Percentiles rank a stretch among this genome's conserved stretches.
Conservation (phyloP, 352 stramenopile species). For the Phytophthora syringae region DNA sequence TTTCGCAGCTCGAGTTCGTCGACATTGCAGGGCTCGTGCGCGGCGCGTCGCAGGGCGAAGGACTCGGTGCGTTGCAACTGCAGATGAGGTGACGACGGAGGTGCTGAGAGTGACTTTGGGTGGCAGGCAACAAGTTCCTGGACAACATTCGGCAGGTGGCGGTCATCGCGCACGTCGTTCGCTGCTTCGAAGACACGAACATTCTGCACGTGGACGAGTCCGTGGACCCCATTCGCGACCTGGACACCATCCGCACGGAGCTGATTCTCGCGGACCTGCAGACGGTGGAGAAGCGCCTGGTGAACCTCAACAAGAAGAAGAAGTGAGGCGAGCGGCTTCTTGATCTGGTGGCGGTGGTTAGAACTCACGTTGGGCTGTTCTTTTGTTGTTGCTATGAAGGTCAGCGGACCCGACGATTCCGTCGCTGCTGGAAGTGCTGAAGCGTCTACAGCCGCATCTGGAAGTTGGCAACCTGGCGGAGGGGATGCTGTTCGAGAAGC, state of each 20-base stretch:
- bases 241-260: slow-evolving; percentile 98
- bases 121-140: slow-evolving; percentile 84
- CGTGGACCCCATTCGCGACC: slow-evolving; percentile 96
- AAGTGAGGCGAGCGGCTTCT: slow-evolving; percentile 43
- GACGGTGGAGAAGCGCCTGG: slow-evolving; percentile 74
- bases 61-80: slow-evolving; percentile 48
- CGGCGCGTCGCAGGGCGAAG: slow-evolving; percentile 82
- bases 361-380: neutral
- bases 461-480: slow-evolving; percentile 83
- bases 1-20: slow-evolving; percentile 81
- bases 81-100: neutral
- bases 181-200: slow-evolving; percentile 98
- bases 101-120: slow-evolving; percentile 5
- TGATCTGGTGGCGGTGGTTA: neutral
- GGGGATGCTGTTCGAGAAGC: slow-evolving; percentile 64
- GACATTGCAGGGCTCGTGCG: slow-evolving; percentile 89
- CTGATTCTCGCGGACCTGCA: slow-evolving; percentile 93
- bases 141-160: slow-evolving; percentile 88
- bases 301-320: slow-evolving; percentile 80
- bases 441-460: slow-evolving; percentile 73
- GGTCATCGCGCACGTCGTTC: slow-evolving; percentile 91
- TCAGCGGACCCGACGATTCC: slow-evolving; percentile 63
- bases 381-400: slow-evolving; percentile 29
- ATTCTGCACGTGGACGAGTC: slow-evolving; percentile 97
- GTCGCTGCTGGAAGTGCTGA: slow-evolving; percentile 60